Conservation (phyloP, 139 green algal species). For the Chlorella sp. region DNA sequence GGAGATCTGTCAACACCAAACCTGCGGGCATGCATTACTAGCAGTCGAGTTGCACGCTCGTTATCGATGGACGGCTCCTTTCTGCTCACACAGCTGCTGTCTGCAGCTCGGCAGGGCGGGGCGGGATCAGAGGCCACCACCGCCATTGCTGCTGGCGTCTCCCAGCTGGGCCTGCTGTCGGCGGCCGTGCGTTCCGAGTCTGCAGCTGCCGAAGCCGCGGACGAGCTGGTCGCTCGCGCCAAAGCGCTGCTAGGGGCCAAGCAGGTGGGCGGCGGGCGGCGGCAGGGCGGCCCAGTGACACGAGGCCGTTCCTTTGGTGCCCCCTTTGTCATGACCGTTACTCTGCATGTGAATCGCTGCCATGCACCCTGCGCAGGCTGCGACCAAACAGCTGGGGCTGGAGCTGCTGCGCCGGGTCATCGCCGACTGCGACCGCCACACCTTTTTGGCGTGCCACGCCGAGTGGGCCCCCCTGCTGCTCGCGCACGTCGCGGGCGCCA, state of each 20-base stretch:
- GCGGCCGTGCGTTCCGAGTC: too few species aligned
- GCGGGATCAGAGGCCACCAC: too few species aligned
- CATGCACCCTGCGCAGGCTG: not conserved
- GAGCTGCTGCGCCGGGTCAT: constrained; percentile 26
- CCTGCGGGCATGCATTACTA: too few species aligned
- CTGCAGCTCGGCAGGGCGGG: too few species aligned
- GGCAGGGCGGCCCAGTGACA: too few species aligned
- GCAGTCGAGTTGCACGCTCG: too few species aligned
- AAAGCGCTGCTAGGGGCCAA: constrained; percentile 18
- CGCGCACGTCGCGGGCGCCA: constrained; percentile 22
- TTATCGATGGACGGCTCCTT: too few species aligned
- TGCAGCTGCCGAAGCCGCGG: constrained; percentile 2
- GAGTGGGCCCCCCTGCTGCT: constrained; percentile 34
- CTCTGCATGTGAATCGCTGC: not conserved
- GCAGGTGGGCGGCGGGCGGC: not conserved
- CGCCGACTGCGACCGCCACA: constrained; percentile 20
- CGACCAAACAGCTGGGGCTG: not conserved
- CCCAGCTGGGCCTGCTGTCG: too few species aligned
- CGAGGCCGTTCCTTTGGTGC: not conserved
- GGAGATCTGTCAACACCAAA: too few species aligned
- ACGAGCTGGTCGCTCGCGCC: constrained; percentile 12
- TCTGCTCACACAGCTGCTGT: too few species aligned
- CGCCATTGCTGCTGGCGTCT: too few species aligned
- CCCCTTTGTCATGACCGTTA: not conserved
- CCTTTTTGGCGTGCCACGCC: constrained; percentile 15